Base-by-base conservation (phyloP, 177 flowering plant genomes). In the Vitis hybrid region DNA sequence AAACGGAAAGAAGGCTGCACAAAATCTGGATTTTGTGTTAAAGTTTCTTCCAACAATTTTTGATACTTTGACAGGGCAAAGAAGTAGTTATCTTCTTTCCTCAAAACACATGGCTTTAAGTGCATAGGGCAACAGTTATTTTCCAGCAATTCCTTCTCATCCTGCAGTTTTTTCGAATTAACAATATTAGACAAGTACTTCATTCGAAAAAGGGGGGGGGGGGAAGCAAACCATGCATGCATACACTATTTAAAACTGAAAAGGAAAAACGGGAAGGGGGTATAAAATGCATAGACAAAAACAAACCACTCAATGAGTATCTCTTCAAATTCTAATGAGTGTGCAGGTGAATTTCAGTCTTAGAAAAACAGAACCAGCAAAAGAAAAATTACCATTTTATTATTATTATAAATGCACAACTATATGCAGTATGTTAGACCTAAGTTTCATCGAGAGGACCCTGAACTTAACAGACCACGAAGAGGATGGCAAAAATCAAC, bases 21-120 rank as follows among this genome's bases (percentile, higher is more conserved):
- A 76, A 92, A 92, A 71, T 84, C 80, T 60, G 94, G 92, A 80
- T 95, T 88, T 24, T 76, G 72, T 44, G 70, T 18, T 59, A 95
- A 72, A 64, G 72, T 63, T 38, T 92, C 93, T 83, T 95, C 97
- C 74, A 95, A 72, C 64, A 66, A 50, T 52, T 86, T 87, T 68
- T 95, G 96, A 77, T 92, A 92, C 77, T 89, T 95, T 51, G 97
- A 91, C 71, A 92, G 76, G 38, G 95, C 92, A 82, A 95, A 95
- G 75, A 95, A 95, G 82, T 89, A 95, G 77, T 95, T 95, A 69
- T 92, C 94, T 81, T 92, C 98, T 78, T 86, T 95, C 71, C 99
- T 81, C 17, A 55, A 22, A 51, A 83, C 80, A 78, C 99, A 95
- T 69, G 99, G 97, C 85, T 91, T 92, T 57, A 89, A 83, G 77